Percentiles rank a stretch among this genome's conserved stretches.
Evolutionary conservation across 768 basidiomycete genomes (phyloP).

Genomic region (Sarcodon sp.): DNA sequence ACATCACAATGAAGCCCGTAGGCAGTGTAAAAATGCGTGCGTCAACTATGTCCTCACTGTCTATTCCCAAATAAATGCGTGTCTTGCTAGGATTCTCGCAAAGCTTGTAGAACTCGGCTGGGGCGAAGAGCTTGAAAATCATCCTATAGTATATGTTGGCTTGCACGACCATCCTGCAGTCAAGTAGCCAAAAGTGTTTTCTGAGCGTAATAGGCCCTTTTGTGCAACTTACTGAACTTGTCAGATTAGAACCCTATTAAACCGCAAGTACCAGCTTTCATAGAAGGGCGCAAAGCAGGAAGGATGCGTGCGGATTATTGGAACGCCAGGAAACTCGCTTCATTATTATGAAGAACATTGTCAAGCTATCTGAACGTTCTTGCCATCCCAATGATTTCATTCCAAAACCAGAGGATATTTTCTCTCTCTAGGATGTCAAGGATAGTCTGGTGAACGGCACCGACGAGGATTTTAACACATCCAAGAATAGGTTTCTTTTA

Average conservation of each 20-base stretch:
- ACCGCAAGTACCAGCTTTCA: conserved; percentile 6
- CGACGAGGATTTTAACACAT: neutral
- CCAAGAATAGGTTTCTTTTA: neutral
- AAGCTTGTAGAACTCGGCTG: conserved; percentile 4
- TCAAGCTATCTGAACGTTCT: no score
- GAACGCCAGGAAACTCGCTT: no score
- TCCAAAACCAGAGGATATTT: neutral
- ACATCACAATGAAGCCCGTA: conserved; percentile 1
- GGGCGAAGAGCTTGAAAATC: conserved; percentile 3
- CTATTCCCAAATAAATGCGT: neutral
- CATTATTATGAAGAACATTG: no score
- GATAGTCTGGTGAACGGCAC: neutral
- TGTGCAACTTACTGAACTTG: neutral
- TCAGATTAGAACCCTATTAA: neutral
- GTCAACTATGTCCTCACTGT: neutral
- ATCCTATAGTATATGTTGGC: neutral
- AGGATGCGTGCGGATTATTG: no score
- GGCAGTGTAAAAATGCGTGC: conserved; percentile 1
- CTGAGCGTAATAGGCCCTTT: no score
- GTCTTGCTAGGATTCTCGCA: neutral
- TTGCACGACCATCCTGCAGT: conserved; percentile 1
- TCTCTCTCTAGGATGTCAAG: neutral
- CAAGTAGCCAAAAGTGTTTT: neutral
- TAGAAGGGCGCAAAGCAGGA: conserved; percentile 4
- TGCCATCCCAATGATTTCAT: neutral